These are phyloP conservation scores for Collariella sp. DNA, from an alignment of 495 filamentous ascomycete genomes.

Conservation along the genomic window DNA sequence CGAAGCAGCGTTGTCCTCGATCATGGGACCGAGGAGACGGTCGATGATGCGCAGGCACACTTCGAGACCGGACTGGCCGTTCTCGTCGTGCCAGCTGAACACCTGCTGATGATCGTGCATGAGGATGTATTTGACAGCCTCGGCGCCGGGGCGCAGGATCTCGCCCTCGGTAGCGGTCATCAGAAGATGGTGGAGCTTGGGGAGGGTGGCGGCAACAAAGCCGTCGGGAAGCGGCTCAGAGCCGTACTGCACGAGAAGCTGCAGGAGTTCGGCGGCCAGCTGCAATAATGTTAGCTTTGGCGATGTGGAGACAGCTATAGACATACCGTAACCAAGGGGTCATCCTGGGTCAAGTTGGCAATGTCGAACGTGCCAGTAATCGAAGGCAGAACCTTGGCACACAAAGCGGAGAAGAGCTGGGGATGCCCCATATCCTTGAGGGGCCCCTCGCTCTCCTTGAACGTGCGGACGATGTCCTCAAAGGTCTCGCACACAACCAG, in stretches of 20 bases:
- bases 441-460: slow-evolving; percentile 6
- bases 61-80: slow-evolving; percentile 75
- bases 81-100: slow-evolving; percentile 67
- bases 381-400: slow-evolving; percentile 77
- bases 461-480: slow-evolving; percentile 67
- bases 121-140: slow-evolving; percentile 79
- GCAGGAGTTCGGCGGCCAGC: slow-evolving; percentile 78
- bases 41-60: slow-evolving; percentile 87
- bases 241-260: slow-evolving; percentile 71
- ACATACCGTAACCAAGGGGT: slow-evolving; percentile 63
- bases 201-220: slow-evolving; percentile 76
- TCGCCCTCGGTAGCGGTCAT: slow-evolving; percentile 74
- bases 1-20: slow-evolving; percentile 86
- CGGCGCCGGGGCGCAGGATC: slow-evolving; percentile 75
- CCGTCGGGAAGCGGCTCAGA: slow-evolving; percentile 75
- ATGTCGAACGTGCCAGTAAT: slow-evolving; percentile 84
- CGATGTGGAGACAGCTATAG: slow-evolving; percentile 10
- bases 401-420: slow-evolving; percentile 67
- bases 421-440: slow-evolving; percentile 43
- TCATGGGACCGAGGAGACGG: slow-evolving; percentile 69
- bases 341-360: slow-evolving; percentile 72
- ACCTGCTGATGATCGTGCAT: slow-evolving; percentile 81
- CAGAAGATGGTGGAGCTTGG: slow-evolving; percentile 75
- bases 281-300: slow-evolving; percentile 21
- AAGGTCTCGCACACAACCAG: slow-evolving; percentile 82